These are phyloP conservation scores for Fusarium pseudonygamai DNA, from an alignment of 2,329 filamentous ascomycete species.

Conservation along the genomic window DNA sequence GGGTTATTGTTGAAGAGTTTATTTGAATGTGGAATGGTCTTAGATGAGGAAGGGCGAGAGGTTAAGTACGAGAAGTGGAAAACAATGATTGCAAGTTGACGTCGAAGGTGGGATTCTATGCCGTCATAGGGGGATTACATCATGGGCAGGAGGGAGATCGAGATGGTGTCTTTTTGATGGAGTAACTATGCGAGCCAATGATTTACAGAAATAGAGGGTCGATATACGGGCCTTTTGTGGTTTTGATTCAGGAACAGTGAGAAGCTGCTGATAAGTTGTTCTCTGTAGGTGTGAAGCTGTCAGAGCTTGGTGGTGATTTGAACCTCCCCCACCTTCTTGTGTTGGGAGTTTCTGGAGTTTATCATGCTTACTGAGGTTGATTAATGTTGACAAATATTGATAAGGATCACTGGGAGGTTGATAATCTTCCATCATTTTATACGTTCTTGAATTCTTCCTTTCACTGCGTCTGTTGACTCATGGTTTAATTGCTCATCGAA, in stretches of 20 bases:
- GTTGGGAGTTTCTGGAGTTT: background rate
- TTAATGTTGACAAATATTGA: background rate
- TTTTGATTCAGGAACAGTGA: slow-evolving; percentile 3
- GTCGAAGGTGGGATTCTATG: slow-evolving; percentile 37
- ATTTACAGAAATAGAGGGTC: background rate
- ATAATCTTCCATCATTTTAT: background rate
- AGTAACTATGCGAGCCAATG: background rate
- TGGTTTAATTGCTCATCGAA: background rate
- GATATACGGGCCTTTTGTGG: background rate
- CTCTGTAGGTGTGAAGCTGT: slow-evolving; percentile 13
- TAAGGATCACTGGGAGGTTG: background rate
- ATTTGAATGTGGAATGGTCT: background rate
- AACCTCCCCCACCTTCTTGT: slow-evolving; percentile 4
- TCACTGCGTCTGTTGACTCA: no score
- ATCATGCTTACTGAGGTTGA: slow-evolving; percentile 8
- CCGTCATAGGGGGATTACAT: slow-evolving; percentile 44
- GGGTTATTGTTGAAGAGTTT: background rate
- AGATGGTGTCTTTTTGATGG: slow-evolving; percentile 17
- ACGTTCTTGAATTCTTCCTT: no score
- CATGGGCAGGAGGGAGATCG: slow-evolving; percentile 30
- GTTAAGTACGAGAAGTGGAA: slow-evolving; percentile 16
- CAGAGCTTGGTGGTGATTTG: background rate
- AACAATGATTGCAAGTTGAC: slow-evolving; percentile 38
- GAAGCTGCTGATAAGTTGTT: background rate
- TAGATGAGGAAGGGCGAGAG: background rate